Evolutionary conservation across 176 grass and related monocot genomes (phyloP), one percentile per base, ranked within the genome.

Genomic region (Musa acuminata): DNA sequence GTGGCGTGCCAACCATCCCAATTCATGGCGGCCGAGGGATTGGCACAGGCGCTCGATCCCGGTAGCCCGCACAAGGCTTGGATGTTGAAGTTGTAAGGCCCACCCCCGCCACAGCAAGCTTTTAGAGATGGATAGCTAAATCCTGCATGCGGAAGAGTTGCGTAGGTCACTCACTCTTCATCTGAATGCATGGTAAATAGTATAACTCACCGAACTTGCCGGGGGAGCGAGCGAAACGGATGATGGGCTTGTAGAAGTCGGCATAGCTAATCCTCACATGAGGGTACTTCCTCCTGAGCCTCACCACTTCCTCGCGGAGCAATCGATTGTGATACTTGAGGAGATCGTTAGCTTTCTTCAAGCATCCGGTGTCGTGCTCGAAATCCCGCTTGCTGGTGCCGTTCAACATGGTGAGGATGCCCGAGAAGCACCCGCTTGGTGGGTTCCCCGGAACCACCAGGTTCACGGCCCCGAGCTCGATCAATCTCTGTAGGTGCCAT

Each of bases 361-460:
- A 71, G 59, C 96, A 99, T 7, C 96, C 96, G 0, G 77, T 91
- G 9, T 57, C 78, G 11, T 79, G 14, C 8, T 49, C 24, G 50
- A 86, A 84, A 20, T 94, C 85, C 52, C 81, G 82, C 72, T 71
- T 78, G 1, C 79, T 72, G 1, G 79, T 79, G 11, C 83, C 71
- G 6, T 85, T n/a, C 23, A 35, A 80, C 85, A 94, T 82, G 52
- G 84, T 76, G 71, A 99, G 77, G 62, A 91, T 87, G 51, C 89
- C 77, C 0, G 96, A 86, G 58, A 99, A 95, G 84, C 96, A 99
- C 13, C 96, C 96, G 0, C 84, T 83, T 21, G 96, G 96, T 64
- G 91, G 87, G 69, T 91, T 87, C 43, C 96, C 96, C 14, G 96
- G 96, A 20, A 99, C 91, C 69, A 99, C 85, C 80, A 99, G 52